These are phyloP conservation scores for Warburgia ugandensis DNA, from an alignment of 164 flowering plant genomes.

Conservation along the genomic window DNA sequence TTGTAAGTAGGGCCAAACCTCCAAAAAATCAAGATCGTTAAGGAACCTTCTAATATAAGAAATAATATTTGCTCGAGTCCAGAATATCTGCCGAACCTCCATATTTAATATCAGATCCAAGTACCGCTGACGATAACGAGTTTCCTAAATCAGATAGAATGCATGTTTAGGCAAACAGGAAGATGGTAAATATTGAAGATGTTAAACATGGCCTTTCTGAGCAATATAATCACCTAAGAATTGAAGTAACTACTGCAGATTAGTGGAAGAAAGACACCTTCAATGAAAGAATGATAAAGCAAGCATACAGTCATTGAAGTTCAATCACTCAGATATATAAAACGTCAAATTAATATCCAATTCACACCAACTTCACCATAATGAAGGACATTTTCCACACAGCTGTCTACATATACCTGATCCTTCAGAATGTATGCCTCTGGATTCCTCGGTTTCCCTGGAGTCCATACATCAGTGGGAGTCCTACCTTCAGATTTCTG, in stretches of 20 bases:
- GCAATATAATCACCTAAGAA: too few species aligned
- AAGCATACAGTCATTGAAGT: too few species aligned
- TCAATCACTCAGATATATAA: too few species aligned
- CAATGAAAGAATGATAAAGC: too few species aligned
- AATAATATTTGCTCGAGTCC: slow-evolving; percentile 62
- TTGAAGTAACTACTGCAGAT: too few species aligned
- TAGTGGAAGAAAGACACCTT: too few species aligned
- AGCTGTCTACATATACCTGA: slow-evolving; percentile 50
- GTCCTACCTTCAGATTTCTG: slow-evolving; percentile 38
- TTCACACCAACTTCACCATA: too few species aligned
- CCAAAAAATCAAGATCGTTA: slow-evolving; percentile 68
- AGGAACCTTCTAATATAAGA: slow-evolving; percentile 58
- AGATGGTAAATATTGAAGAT: too few species aligned
- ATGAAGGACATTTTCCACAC: not conserved
- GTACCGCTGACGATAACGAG: slow-evolving; percentile 87
- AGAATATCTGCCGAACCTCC: slow-evolving; percentile 82
- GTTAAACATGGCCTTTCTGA: too few species aligned
- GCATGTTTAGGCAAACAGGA: not conserved
- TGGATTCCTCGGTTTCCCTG: slow-evolving; percentile 78
- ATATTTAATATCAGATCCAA: slow-evolving; percentile 80
- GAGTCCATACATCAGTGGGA: slow-evolving; percentile 48
- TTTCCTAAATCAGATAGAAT: slow-evolving; percentile 52
- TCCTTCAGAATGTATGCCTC: slow-evolving; percentile 77
- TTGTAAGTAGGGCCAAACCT: slow-evolving; percentile 38
- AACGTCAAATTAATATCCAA: too few species aligned